Evolutionary conservation across 129 eudicot species (phyloP).

Genomic region (Chrysanthemum seticuspe): DNA sequence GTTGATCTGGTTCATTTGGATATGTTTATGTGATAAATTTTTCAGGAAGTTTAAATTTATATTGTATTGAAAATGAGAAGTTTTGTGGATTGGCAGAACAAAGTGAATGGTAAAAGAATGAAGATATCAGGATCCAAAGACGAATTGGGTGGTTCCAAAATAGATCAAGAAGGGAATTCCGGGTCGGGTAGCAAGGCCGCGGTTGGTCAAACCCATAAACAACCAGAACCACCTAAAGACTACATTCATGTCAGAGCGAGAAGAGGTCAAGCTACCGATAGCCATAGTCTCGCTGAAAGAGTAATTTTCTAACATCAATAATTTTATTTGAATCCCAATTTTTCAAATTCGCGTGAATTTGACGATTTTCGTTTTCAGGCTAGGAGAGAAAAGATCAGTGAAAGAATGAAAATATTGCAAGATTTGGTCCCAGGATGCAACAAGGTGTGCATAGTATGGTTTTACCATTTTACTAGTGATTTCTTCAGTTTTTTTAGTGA

Average conservation of each 20-base stretch:
- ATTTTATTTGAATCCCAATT: not conserved
- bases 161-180: slow-evolving; percentile 54
- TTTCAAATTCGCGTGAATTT: slow-evolving; percentile 10
- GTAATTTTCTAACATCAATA: slow-evolving; percentile 36
- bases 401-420: slow-evolving; percentile 93
- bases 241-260: slow-evolving; percentile 96
- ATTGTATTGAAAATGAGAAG: slow-evolving; percentile 5
- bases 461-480: not conserved
- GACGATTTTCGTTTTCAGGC: slow-evolving; percentile 40
- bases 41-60: not conserved
- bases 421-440: slow-evolving; percentile 98
- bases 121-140: slow-evolving; percentile 45
- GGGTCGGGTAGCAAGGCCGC: slow-evolving; percentile 42
- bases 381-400: slow-evolving; percentile 82
- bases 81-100: slow-evolving; percentile 38
- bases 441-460: slow-evolving; percentile 46
- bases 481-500: no score
- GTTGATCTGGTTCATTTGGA: not conserved
- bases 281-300: slow-evolving; percentile 95
- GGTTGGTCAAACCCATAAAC: slow-evolving; percentile 30
- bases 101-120: slow-evolving; percentile 43
- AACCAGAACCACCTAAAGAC: slow-evolving; percentile 71
- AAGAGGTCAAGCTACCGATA: slow-evolving; percentile 99
- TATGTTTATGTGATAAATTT: slow-evolving; percentile 8
- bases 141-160: slow-evolving; percentile 42